These are phyloP conservation scores for Thermochaetoides thermophila DNA, from an alignment of 495 filamentous ascomycete species.

Conservation along the genomic window DNA sequence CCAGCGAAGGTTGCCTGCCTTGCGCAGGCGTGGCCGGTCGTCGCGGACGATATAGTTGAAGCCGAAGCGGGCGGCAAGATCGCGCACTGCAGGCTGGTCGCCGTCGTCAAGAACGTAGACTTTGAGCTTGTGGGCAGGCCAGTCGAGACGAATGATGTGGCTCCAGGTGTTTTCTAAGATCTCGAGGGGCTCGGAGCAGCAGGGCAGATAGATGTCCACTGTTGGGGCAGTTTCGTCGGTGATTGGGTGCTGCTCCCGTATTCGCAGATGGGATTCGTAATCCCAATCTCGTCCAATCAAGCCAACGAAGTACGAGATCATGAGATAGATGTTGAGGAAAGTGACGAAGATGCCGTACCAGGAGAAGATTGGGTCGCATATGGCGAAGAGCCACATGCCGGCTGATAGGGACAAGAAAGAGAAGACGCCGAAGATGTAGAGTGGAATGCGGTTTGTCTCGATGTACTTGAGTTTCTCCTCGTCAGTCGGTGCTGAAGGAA, in stretches of 20 bases:
- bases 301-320: constrained; percentile 21
- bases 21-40: constrained; percentile 18
- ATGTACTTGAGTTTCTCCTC: constrained; percentile 18
- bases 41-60: constrained; percentile 21
- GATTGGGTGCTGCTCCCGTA: constrained; percentile 13
- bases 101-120: constrained; percentile 19
- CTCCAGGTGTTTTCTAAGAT: constrained; percentile 22
- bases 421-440: constrained; percentile 19
- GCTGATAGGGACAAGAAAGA: constrained; percentile 19
- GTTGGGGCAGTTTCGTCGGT: constrained; percentile 17
- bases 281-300: constrained; percentile 19
- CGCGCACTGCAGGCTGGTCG: constrained; percentile 8
- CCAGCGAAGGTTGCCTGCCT: constrained; percentile 21
- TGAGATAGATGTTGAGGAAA: constrained; percentile 22
- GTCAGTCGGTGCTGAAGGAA: constrained; percentile 17
- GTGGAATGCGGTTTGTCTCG: constrained; percentile 17
- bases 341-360: constrained; percentile 22
- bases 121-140: constrained; percentile 13
- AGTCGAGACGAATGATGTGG: constrained; percentile 17
- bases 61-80: constrained; percentile 13
- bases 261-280: constrained; percentile 9
- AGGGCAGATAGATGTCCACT: constrained; percentile 21
- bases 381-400: constrained; percentile 21
- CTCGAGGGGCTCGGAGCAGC: constrained; percentile 20
- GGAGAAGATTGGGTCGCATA: constrained; percentile 16